Conservation (phyloP, 129 eudicot species). For the Flaveria sonorensis region DNA sequence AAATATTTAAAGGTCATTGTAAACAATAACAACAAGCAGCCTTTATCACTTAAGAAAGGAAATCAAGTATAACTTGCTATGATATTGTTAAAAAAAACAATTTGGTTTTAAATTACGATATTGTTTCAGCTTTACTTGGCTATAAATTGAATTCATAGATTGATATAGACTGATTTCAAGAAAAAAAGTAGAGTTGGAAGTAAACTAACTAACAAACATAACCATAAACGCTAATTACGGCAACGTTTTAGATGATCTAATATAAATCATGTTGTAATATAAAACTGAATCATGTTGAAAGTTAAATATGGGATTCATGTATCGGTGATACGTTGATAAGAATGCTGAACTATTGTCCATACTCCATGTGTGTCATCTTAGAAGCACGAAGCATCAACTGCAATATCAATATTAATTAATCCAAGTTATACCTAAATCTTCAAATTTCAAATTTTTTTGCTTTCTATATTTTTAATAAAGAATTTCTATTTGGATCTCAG, state of each 20-base stretch:
- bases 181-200: constrained; percentile 7
- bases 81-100: background rate
- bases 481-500: constrained; percentile 44
- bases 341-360: background rate
- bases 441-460: background rate
- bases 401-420: background rate
- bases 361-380: background rate
- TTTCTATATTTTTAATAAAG: background rate
- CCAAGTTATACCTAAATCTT: background rate
- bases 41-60: background rate
- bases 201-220: constrained; percentile 1
- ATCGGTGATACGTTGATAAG: background rate
- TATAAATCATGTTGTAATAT: background rate
- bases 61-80: background rate
- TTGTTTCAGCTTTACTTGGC: background rate
- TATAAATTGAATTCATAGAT: constrained; percentile 9
- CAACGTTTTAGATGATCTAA: background rate
- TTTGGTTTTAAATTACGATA: background rate
- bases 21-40: too few species aligned
- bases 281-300: background rate
- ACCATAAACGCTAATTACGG: background rate
- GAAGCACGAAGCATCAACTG: background rate
- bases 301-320: background rate
- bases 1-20: background rate
- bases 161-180: background rate